These are phyloP conservation scores for Pichia insulana DNA, from an alignment of 805 yeast species.

Conservation along the genomic window DNA sequence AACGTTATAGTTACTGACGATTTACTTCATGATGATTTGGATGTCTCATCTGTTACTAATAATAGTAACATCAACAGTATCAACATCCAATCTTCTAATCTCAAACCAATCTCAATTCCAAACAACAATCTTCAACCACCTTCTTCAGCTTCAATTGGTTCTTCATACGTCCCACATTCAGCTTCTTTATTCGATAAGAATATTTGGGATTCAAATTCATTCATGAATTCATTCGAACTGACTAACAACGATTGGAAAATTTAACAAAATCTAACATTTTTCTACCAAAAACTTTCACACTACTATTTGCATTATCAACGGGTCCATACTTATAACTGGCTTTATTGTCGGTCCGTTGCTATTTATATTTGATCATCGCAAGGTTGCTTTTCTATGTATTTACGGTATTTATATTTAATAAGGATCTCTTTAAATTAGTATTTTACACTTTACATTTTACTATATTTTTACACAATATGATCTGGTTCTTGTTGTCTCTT, in stretches of 20 bases:
- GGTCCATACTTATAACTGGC: no score
- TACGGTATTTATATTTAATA: neutral
- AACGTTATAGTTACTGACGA: neutral
- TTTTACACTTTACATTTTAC: no score
- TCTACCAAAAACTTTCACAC: neutral
- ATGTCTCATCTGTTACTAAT: neutral
- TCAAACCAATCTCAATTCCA: constrained; percentile 14
- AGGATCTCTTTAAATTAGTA: neutral
- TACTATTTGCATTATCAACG: neutral
- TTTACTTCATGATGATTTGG: neutral
- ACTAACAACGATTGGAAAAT: constrained; percentile 3
- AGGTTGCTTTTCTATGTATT: neutral
- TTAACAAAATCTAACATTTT: neutral
- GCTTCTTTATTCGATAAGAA: constrained; percentile 13
- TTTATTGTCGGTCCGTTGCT: no score
- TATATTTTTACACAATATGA: no score
- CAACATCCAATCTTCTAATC: constrained; percentile 6
- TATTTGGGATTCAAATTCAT: constrained; percentile 4
- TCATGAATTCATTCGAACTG: constrained; percentile 10
- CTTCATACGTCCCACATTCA: neutral
- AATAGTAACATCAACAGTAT: neutral
- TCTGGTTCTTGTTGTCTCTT: no score
- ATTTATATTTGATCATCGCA: neutral
- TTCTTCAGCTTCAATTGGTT: neutral
- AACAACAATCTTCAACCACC: neutral